These are phyloP conservation scores for Alternaria longipes DNA, from an alignment of 2,329 filamentous ascomycete genomes.

Conservation along the genomic window DNA sequence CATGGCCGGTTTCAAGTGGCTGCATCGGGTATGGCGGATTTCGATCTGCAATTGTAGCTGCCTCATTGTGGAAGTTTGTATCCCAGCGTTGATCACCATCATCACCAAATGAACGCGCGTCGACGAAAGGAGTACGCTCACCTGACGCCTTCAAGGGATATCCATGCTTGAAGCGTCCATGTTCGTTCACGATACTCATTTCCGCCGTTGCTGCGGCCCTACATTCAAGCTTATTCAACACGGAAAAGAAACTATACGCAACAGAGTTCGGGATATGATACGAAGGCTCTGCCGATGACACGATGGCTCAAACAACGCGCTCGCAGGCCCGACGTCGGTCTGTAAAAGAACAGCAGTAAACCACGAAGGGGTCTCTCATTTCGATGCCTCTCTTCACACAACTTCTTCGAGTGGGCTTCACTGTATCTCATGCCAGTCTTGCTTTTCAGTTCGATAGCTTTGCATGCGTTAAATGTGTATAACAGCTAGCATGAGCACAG, in stretches of 20 bases:
- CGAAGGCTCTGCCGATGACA: background rate
- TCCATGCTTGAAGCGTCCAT: background rate
- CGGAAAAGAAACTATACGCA: conserved; percentile 1
- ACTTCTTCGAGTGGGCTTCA: background rate
- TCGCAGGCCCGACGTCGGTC: background rate
- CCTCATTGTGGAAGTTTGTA: background rate
- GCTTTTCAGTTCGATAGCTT: conserved; percentile 3
- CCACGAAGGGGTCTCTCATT: background rate
- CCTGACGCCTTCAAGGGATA: background rate
- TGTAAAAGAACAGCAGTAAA: background rate
- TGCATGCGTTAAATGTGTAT: background rate
- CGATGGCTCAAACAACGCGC: background rate
- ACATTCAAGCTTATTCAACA: background rate
- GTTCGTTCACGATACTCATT: background rate
- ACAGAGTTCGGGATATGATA: background rate
- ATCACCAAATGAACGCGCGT: conserved; percentile 6
- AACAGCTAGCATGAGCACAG: background rate
- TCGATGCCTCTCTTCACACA: background rate
- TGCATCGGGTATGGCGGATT: background rate
- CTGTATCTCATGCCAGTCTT: background rate
- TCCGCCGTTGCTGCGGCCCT: background rate
- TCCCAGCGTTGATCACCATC: background rate
- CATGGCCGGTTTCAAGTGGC: conserved; percentile 13
- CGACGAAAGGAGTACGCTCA: conserved; percentile 6
- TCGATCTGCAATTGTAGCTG: background rate